These are phyloP conservation scores for Mucor velutinosus DNA, from an alignment of 371 early-diverging fungal genomes.

Conservation along the genomic window DNA sequence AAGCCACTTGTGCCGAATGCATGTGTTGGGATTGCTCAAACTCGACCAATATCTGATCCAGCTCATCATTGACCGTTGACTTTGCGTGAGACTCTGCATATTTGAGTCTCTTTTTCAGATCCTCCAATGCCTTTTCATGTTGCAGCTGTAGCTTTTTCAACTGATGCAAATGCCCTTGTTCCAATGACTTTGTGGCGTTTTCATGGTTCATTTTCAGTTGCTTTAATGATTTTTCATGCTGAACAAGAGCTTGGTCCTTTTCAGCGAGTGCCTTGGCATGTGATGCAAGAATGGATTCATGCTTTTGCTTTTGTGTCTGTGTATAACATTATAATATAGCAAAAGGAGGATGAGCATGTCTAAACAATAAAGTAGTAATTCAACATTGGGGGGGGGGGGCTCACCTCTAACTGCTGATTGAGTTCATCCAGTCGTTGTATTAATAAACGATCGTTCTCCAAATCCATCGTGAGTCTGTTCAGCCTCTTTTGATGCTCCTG, in stretches of 20 bases:
- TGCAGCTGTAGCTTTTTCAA: slow-evolving; percentile 27
- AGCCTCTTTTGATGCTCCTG: slow-evolving; percentile 38
- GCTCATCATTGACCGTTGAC: slow-evolving; percentile 44
- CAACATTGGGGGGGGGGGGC: no score
- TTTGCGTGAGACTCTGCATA: slow-evolving; percentile 41
- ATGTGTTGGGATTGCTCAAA: slow-evolving; percentile 55
- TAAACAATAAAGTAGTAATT: no score
- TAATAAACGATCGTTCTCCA: slow-evolving; percentile 46
- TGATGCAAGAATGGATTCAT: slow-evolving; percentile 40
- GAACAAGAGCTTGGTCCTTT: slow-evolving; percentile 37
- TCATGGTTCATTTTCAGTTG: slow-evolving; percentile 38
- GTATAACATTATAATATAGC: no score
- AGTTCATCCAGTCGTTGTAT: slow-evolving; percentile 49
- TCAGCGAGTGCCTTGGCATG: slow-evolving; percentile 51
- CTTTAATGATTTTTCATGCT: slow-evolving; percentile 39
- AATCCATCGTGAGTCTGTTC: slow-evolving; percentile 46
- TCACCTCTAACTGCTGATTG: slow-evolving; percentile 48
- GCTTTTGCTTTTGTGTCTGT: slow-evolving; percentile 49
- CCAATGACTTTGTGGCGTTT: slow-evolving; percentile 31
- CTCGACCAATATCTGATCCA: slow-evolving; percentile 45
- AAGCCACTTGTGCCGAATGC: slow-evolving; percentile 42
- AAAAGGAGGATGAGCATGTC: no score
- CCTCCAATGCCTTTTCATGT: slow-evolving; percentile 30
- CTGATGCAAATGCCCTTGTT: slow-evolving; percentile 34
- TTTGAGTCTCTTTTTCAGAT: slow-evolving; percentile 32